Conservation (phyloP, 208 protist genomes). For the Borovskyia barvae region DNA sequence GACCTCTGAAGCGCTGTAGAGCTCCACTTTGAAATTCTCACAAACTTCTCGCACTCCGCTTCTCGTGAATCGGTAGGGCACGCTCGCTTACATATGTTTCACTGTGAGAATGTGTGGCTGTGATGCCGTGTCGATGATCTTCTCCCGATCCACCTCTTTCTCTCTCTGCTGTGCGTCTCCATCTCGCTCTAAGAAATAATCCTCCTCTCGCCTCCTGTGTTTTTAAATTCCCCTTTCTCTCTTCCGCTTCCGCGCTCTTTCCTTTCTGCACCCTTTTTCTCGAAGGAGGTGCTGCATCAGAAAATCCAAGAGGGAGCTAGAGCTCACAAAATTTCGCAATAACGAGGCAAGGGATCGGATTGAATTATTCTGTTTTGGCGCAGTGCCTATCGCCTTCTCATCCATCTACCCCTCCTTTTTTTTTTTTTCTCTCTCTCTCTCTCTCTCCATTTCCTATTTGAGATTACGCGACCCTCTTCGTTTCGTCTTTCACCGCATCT, state of each 20-base stretch:
- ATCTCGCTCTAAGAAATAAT: background rate
- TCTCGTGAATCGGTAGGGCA: too few relatives aligned
- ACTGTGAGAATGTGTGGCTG: too few relatives aligned
- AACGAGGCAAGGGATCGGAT: too few relatives aligned
- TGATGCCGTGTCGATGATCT: background rate
- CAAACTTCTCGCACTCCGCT: too few relatives aligned
- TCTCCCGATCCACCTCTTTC: background rate
- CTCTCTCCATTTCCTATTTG: background rate
- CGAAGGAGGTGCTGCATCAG: background rate
- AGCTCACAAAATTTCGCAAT: too few relatives aligned
- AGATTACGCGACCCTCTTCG: background rate
- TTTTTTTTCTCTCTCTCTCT: background rate
- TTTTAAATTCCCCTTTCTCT: slow-evolving; percentile 8
- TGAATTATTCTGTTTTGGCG: too few relatives aligned
- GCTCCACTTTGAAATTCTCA: too few relatives aligned
- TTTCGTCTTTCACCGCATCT: background rate
- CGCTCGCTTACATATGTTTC: too few relatives aligned
- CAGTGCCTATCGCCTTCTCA: too few relatives aligned
- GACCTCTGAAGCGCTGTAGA: too few relatives aligned
- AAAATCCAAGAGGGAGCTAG: too few relatives aligned
- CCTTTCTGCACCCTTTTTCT: background rate
- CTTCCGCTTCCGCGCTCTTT: background rate
- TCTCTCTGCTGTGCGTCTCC: background rate
- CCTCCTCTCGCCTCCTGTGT: background rate
- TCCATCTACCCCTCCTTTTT: too few relatives aligned